Evolutionary conservation across 2,329 filamentous ascomycete genomes (phyloP).

Genomic region (Microdochium nivale): DNA sequence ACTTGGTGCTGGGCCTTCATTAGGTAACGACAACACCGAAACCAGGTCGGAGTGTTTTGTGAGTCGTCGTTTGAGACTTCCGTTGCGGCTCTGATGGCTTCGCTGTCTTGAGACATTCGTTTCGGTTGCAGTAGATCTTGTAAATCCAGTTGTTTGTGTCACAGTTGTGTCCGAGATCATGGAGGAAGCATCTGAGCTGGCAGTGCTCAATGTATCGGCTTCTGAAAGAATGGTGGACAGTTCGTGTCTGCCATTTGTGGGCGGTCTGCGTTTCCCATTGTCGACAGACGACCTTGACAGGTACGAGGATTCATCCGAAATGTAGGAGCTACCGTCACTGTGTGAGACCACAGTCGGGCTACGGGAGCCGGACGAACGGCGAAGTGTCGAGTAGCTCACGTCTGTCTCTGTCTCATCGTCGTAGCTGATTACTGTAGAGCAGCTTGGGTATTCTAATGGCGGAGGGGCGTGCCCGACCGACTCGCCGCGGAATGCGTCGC

Average conservation of each 20-base stretch:
- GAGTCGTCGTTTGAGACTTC: conserved; percentile 61
- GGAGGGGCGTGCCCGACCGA: conserved; percentile 38
- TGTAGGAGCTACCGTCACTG: conserved; percentile 20
- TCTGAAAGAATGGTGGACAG: conserved; percentile 50
- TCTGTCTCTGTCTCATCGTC: conserved; percentile 4
- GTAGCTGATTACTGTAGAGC: conserved; percentile 27
- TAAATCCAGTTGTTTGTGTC: conserved; percentile 42
- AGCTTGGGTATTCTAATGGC: conserved; percentile 39
- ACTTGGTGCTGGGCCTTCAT: conserved; percentile 44
- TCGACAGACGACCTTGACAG: conserved; percentile 5
- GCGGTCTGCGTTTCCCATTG: conserved; percentile 27
- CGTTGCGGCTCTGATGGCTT: conserved; percentile 22
- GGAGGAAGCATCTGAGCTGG: conserved; percentile 42
- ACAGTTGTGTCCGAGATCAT: conserved; percentile 40
- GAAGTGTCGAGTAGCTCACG: neutral
- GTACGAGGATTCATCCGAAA: conserved; percentile 18
- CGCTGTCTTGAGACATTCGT: conserved; percentile 33
- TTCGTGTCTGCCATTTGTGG: conserved; percentile 45
- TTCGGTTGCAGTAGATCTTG: conserved; percentile 35
- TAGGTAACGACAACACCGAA: conserved; percentile 74
- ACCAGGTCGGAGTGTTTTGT: conserved; percentile 93
- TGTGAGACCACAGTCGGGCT: conserved; percentile 20
- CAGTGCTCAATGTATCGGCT: conserved; percentile 31
- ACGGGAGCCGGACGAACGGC: conserved; percentile 20
- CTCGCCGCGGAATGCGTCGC: conserved; percentile 55